A percentile compares a stretch with the other conserved stretches of the same genome.
Conservation (phyloP, 1,139 yeast species). For the Suhomyces anneliseae region DNA sequence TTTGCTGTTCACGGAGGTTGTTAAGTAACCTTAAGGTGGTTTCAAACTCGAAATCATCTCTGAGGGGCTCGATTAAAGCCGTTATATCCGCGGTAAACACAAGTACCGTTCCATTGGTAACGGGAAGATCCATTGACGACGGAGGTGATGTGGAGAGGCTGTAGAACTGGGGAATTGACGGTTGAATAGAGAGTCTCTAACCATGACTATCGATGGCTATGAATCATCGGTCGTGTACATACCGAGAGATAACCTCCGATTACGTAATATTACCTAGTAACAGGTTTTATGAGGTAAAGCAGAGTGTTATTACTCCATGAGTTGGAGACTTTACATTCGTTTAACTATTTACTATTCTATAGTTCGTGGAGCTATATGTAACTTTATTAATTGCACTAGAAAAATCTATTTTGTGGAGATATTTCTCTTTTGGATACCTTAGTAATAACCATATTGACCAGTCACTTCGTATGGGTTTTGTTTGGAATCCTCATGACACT, state of each 20-base stretch:
- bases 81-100: conserved; percentile 21
- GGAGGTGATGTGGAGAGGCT: no score
- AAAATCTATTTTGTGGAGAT: no score
- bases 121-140: not conserved
- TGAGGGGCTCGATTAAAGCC: conserved; percentile 17
- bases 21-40: conserved; percentile 35
- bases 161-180: no score
- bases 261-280: not conserved
- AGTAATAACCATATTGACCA: conserved; percentile 9
- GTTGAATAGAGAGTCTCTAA: no score
- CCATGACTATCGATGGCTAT: no score
- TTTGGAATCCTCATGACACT: conserved; percentile 31
- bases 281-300: no score
- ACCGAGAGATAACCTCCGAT: no score
- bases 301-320: no score
- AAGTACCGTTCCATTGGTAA: not conserved
- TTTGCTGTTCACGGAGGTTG: conserved; percentile 33
- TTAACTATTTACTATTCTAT: not conserved
- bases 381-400: not conserved
- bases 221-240: no score
- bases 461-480: conserved; percentile 23
- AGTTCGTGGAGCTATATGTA: not conserved
- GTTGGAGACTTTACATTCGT: no score
- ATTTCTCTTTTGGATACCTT: not conserved
- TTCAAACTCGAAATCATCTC: conserved; percentile 40